A percentile compares a stretch with the other conserved stretches of the same genome.
These are phyloP conservation scores for Heliamphora exappendiculata DNA, from an alignment of 148 eudicot genomes.

Conservation along the genomic window DNA sequence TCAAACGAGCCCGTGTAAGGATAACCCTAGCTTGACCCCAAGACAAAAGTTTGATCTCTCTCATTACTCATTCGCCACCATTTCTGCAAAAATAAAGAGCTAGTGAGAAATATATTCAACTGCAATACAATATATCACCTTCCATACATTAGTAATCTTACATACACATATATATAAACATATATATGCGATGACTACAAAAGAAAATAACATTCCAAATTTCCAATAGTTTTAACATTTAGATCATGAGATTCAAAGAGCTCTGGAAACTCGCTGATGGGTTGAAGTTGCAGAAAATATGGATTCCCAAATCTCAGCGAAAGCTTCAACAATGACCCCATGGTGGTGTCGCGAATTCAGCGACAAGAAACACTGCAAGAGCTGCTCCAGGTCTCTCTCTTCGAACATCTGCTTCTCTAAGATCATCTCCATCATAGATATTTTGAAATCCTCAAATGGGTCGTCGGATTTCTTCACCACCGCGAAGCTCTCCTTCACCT, in stretches of 20 bases:
- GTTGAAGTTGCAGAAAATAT: constrained; percentile 23
- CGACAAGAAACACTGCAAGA: constrained; percentile 57
- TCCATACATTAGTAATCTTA: not conserved
- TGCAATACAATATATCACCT: too few species aligned
- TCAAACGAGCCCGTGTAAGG: too few species aligned
- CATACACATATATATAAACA: too few species aligned
- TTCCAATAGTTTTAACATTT: too few species aligned
- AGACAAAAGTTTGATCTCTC: too few species aligned
- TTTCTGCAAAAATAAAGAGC: not conserved
- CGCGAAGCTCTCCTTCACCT: constrained; percentile 76
- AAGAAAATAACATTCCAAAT: not conserved
- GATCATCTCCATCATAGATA: constrained; percentile 90
- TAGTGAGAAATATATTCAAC: not conserved
- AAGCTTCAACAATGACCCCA: constrained; percentile 56
- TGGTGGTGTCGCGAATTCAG: constrained; percentile 56
- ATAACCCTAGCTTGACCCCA: too few species aligned
- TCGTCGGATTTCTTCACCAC: constrained; percentile 66
- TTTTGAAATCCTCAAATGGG: constrained; percentile 70
- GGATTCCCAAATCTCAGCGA: constrained; percentile 59
- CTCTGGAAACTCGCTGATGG: not conserved
- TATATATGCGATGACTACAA: not conserved
- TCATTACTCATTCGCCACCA: not conserved
- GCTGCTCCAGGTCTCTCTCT: constrained; percentile 51
- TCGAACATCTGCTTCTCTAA: constrained; percentile 77
- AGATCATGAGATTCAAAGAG: not conserved